Conservation (phyloP, 805 yeast species). For the Sungouiozyma ichnusensis region DNA sequence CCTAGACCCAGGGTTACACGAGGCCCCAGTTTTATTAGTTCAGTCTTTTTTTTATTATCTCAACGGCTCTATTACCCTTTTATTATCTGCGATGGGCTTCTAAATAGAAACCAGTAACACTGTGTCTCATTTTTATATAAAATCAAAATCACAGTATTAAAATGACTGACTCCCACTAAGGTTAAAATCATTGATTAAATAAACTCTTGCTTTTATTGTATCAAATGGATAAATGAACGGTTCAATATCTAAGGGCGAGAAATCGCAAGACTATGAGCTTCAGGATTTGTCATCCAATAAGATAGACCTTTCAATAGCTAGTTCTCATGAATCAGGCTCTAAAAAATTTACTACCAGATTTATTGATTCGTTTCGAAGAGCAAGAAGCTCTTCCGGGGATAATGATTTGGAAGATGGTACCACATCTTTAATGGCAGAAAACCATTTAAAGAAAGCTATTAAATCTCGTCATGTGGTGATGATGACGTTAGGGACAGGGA, state of each 20-base stretch:
- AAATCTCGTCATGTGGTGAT: constrained; percentile 46
- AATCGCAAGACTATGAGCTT: constrained; percentile 3
- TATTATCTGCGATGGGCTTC: neutral
- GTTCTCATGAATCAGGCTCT: neutral
- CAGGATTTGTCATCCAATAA: constrained; percentile 2
- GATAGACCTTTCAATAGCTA: neutral
- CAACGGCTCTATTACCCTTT: neutral
- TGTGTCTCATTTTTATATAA: too few relatives aligned
- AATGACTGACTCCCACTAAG: too few relatives aligned
- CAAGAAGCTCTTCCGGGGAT: constrained; percentile 3
- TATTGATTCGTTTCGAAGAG: constrained; percentile 19
- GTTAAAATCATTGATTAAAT: too few relatives aligned
- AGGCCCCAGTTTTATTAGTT: neutral
- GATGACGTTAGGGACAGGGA: constrained; percentile 77
- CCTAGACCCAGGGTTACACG: neutral
- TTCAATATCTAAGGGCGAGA: constrained; percentile 3
- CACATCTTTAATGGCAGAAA: constrained; percentile 6
- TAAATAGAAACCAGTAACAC: too few relatives aligned
- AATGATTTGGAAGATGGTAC: constrained; percentile 15
- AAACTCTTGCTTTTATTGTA: too few relatives aligned
- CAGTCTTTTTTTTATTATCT: too few relatives aligned
- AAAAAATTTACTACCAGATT: constrained; percentile 5
- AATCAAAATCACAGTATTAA: too few relatives aligned
- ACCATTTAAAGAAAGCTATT: constrained; percentile 13
- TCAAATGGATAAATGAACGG: neutral